phyloP scores from a whole-genome alignment of 2,329 filamentous ascomycete genomes.

The Nemania abortiva region DNA sequence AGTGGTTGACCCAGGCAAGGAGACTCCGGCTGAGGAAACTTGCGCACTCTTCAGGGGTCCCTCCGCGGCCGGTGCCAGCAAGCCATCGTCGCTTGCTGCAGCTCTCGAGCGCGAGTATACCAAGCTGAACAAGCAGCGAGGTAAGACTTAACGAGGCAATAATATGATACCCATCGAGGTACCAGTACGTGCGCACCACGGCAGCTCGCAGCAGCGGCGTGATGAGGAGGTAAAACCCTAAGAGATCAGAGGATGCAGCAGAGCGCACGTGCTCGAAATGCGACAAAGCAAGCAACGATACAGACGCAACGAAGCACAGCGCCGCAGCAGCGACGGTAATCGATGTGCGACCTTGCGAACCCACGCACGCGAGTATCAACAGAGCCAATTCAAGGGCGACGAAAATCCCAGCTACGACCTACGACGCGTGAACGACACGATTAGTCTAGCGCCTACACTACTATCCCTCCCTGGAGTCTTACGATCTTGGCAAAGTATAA shows the following conservation, averaged over 20 bases:
- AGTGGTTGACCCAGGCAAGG: constrained; percentile 39
- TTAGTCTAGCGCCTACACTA: not conserved
- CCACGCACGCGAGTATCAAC: constrained; percentile 22
- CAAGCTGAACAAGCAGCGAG: constrained; percentile 36
- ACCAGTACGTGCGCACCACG: constrained; percentile 39
- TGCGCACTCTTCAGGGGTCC: constrained; percentile 34
- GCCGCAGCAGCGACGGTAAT: constrained; percentile 30
- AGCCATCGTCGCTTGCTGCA: constrained; percentile 34
- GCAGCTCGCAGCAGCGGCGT: constrained; percentile 34
- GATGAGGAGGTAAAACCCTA: constrained; percentile 37
- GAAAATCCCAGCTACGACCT: constrained; percentile 27
- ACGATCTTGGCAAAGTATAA: constrained; percentile 35
- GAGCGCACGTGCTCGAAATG: constrained; percentile 39
- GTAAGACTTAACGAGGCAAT: constrained; percentile 28
- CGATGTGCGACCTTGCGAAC: constrained; percentile 7
- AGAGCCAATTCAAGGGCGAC: constrained; percentile 23
- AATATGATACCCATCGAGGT: constrained; percentile 28
- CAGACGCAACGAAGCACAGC: constrained; percentile 32
- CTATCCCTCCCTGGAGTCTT: constrained; percentile 10
- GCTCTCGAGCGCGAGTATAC: constrained; percentile 38
- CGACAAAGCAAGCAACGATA: constrained; percentile 29
- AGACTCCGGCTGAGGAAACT: constrained; percentile 40
- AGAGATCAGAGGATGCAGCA: constrained; percentile 32
- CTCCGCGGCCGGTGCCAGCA: constrained; percentile 1
- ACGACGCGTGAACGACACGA: constrained; percentile 14